Evolutionary conservation across 2,329 filamentous ascomycete species (phyloP).

Genomic region (Clonostachys sp.): DNA sequence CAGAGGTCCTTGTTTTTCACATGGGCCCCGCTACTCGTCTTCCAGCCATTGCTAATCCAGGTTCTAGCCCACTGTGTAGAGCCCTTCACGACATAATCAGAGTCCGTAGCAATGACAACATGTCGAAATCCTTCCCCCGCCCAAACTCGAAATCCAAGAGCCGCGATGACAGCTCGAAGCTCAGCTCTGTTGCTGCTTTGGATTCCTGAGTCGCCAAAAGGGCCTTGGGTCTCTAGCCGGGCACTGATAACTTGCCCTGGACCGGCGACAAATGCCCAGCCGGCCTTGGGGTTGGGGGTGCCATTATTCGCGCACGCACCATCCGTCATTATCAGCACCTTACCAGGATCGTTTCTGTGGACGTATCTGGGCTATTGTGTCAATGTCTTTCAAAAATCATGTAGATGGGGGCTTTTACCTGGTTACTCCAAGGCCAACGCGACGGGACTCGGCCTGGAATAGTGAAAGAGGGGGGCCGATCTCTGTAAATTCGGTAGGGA

Average conservation of each 20-base stretch:
- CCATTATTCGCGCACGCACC: conserved; percentile 40
- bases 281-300: conserved; percentile 24
- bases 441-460: conserved; percentile 10
- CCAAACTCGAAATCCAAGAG: conserved; percentile 38
- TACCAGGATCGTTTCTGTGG: conserved; percentile 16
- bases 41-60: conserved; percentile 43
- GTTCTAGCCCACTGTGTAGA: conserved; percentile 31
- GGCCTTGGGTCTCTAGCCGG: conserved; percentile 36
- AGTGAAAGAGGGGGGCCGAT: conserved; percentile 12
- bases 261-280: conserved; percentile 29
- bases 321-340: conserved; percentile 37
- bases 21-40: conserved; percentile 11
- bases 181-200: conserved; percentile 51
- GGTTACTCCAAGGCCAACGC: neutral
- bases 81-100: conserved; percentile 43
- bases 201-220: conserved; percentile 22
- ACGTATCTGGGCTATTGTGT: conserved; percentile 16
- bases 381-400: neutral
- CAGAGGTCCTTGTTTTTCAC: conserved; percentile 51
- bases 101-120: conserved; percentile 50
- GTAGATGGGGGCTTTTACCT: conserved; percentile 10
- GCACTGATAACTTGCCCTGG: conserved; percentile 11
- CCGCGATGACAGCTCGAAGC: conserved; percentile 48
- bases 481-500: conserved; percentile 21
- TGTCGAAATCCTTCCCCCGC: conserved; percentile 27